Conservation (phyloP, 441 rosid genomes). For the Corymbia calophylla region DNA sequence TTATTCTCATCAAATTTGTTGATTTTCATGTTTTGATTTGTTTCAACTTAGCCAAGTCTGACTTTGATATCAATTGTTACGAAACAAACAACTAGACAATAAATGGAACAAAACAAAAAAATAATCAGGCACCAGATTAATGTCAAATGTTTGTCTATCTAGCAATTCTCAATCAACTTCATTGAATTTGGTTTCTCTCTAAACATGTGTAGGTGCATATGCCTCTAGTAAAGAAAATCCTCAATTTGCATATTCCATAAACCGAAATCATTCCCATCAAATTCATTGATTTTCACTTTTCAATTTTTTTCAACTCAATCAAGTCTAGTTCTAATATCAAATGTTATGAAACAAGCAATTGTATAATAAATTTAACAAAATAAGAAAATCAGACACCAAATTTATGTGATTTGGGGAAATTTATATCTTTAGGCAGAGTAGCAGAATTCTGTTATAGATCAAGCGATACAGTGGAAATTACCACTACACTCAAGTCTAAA, state of each 20-base stretch:
- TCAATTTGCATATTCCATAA: neutral
- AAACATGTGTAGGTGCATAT: neutral
- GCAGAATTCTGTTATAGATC: rapidly evolving
- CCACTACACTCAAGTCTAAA: neutral
- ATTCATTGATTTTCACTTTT: neutral
- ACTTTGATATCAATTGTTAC: too few relatives aligned
- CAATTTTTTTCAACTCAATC: neutral
- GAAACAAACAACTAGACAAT: too few relatives aligned
- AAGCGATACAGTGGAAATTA: rapidly evolving
- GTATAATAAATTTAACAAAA: rapidly evolving
- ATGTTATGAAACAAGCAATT: rapidly evolving
- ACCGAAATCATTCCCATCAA: rapidly evolving
- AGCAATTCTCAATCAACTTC: neutral
- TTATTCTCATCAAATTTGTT: too few relatives aligned
- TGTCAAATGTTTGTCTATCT: too few relatives aligned
- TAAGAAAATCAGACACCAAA: neutral
- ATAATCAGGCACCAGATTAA: too few relatives aligned
- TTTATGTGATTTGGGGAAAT: rapidly evolving
- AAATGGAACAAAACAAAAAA: too few relatives aligned
- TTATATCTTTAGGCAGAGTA: rapidly evolving
- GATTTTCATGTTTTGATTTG: too few relatives aligned
- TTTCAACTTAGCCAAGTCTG: too few relatives aligned
- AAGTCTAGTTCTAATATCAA: too few relatives aligned
- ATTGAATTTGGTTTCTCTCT: neutral
- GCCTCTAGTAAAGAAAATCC: neutral